Evolutionary conservation across 352 stramenopile species (phyloP).

Genomic region (Globisporangium barbulae): DNA sequence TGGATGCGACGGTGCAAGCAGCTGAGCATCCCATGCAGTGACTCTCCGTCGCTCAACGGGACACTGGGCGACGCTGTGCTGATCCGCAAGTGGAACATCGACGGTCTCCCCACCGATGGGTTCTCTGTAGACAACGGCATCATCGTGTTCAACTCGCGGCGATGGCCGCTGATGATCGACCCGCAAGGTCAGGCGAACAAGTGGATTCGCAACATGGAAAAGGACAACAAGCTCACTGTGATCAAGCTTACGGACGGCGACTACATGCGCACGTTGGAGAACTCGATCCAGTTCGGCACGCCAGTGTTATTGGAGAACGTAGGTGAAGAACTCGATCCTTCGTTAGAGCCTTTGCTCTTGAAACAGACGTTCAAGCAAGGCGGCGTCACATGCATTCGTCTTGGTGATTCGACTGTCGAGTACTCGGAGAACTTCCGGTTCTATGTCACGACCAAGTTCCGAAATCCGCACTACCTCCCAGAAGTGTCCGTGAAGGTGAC

Average conservation of each 20-base stretch:
- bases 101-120: conserved; percentile 90
- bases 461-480: conserved; percentile 92
- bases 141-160: conserved; percentile 91
- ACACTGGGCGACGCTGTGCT: conserved; percentile 90
- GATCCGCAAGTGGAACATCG: conserved; percentile 94
- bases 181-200: conserved; percentile 94
- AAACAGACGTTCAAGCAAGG: conserved; percentile 95
- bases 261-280: conserved; percentile 92
- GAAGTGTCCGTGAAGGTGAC: conserved; percentile 93
- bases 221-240: conserved; percentile 85
- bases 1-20: conserved; percentile 80
- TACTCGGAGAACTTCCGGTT: conserved; percentile 92
- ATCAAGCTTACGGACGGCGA: conserved; percentile 94
- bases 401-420: conserved; percentile 92
- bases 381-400: conserved; percentile 87
- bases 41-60: conserved; percentile 80
- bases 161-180: conserved; percentile 96
- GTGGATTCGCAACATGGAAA: conserved; percentile 95
- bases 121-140: conserved; percentile 96
- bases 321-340: conserved; percentile 90
- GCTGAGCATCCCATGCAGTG: conserved; percentile 78
- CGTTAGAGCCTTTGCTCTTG: conserved; percentile 90
- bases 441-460: conserved; percentile 94
- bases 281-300: conserved; percentile 90
- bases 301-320: conserved; percentile 92